Evolutionary conservation across 2,329 filamentous ascomycete species (phyloP).

Genomic region (Plenodomus lindquistii): DNA sequence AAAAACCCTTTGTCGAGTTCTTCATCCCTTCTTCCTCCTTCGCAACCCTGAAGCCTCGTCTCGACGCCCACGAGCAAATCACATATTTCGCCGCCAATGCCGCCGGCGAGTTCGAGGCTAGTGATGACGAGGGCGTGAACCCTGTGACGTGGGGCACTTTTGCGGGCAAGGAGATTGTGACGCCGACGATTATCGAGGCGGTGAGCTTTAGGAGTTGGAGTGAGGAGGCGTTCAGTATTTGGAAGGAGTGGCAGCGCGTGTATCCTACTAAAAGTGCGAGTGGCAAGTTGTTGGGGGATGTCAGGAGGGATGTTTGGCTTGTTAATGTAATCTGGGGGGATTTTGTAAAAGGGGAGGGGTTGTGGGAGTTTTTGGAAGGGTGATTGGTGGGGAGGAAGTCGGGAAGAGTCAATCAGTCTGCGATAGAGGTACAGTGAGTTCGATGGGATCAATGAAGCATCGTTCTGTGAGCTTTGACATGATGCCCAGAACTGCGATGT

Average conservation of each 20-base stretch:
- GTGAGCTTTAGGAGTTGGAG: constrained; percentile 92
- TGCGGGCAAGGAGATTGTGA: constrained; percentile 92
- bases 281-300: constrained; percentile 68
- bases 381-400: too few relatives aligned
- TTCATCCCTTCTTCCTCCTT: constrained; percentile 81
- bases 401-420: too few relatives aligned
- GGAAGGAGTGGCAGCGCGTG: constrained; percentile 89
- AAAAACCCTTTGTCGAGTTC: constrained; percentile 97
- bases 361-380: constrained; percentile 68
- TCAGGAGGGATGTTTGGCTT: constrained; percentile 76
- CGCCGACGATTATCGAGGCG: constrained; percentile 94
- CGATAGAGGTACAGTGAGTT: too few relatives aligned
- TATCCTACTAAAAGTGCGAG: constrained; percentile 76
- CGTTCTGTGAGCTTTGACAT: too few relatives aligned
- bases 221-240: constrained; percentile 95
- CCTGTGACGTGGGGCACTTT: constrained; percentile 98
- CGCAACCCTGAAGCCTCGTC: constrained; percentile 64
- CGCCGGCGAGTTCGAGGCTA: constrained; percentile 76
- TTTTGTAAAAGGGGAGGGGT: constrained; percentile 68
- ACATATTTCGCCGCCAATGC: constrained; percentile 88
- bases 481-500: too few relatives aligned
- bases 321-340: constrained; percentile 89
- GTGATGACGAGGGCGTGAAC: constrained; percentile 70
- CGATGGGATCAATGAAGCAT: too few relatives aligned
- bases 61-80: constrained; percentile 69